Evolutionary conservation across 2,329 filamentous ascomycete genomes (phyloP).

Genomic region (Talaromyces islandicus): DNA sequence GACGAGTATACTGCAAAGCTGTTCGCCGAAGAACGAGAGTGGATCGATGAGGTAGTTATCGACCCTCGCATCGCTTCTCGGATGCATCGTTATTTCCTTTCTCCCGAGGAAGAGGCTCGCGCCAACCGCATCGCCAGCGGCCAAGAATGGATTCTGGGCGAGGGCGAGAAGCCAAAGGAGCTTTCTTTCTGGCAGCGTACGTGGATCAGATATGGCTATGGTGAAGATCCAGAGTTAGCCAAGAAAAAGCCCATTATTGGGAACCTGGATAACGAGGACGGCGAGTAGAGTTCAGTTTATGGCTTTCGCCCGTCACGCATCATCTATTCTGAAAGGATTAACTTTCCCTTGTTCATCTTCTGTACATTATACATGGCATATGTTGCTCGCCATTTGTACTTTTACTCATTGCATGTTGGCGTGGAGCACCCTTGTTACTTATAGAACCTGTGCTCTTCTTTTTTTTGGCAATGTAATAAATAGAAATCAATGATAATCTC

Average conservation of each 20-base stretch:
- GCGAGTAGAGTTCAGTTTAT: constrained; percentile 9
- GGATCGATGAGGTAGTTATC: constrained; percentile 67
- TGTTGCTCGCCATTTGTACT: background rate
- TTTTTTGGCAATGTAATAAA: background rate
- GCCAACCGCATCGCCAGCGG: constrained; percentile 58
- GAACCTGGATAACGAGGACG: constrained; percentile 31
- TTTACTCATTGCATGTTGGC: background rate
- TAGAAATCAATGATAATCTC: background rate
- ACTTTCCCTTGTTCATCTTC: background rate
- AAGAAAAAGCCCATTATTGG: constrained; percentile 35
- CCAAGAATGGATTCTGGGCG: constrained; percentile 64
- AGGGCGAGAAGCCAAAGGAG: constrained; percentile 35
- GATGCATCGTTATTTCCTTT: constrained; percentile 74
- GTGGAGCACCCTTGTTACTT: background rate
- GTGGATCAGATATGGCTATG: constrained; percentile 37
- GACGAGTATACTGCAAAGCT: background rate
- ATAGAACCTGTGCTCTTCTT: background rate
- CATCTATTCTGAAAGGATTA: background rate
- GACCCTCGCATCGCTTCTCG: constrained; percentile 69
- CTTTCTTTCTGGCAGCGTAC: constrained; percentile 32
- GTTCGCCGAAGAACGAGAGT: constrained; percentile 57
- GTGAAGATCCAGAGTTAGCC: constrained; percentile 33
- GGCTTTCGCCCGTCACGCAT: background rate
- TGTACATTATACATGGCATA: background rate
- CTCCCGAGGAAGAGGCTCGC: constrained; percentile 62